Conservation (phyloP, 441 rosid genomes). For the Erysimum pusillum region DNA sequence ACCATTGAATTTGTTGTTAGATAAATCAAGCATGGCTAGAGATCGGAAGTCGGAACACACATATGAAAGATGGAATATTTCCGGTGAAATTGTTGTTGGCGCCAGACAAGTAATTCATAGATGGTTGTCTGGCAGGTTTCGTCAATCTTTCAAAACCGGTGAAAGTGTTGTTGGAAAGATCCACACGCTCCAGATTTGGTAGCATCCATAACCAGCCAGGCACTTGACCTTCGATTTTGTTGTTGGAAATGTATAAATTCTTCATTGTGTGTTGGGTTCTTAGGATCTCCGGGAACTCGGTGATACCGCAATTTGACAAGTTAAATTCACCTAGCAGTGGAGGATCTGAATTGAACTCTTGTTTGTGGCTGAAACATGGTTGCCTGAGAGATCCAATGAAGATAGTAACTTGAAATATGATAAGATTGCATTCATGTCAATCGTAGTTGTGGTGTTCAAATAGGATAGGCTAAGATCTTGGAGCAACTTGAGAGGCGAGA, state of each 20-base stretch:
- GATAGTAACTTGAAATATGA: neutral
- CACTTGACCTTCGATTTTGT: slow-evolving; percentile 49
- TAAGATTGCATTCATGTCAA: neutral
- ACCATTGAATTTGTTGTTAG: slow-evolving; percentile 47
- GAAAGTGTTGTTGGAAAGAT: slow-evolving; percentile 3
- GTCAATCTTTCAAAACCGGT: slow-evolving; percentile 12
- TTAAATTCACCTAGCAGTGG: neutral
- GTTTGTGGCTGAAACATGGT: slow-evolving; percentile 1
- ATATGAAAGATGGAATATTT: slow-evolving; percentile 51
- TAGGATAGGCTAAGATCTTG: neutral
- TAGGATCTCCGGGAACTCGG: neutral
- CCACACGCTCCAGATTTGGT: neutral
- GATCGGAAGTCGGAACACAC: slow-evolving; percentile 38
- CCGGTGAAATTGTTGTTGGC: slow-evolving; percentile 48
- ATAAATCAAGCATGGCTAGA: slow-evolving; percentile 49
- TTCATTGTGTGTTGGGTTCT: neutral
- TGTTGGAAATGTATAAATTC: slow-evolving; percentile 55
- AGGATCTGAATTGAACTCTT: neutral
- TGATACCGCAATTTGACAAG: neutral
- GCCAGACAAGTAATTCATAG: slow-evolving; percentile 22
- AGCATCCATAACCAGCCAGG: slow-evolving; percentile 61
- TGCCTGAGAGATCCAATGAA: neutral
- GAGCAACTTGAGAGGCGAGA: slow-evolving; percentile 37
- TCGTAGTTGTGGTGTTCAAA: neutral
- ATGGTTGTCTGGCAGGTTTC: neutral